Conservation (phyloP, 2,329 filamentous ascomycete species). For the Cytospora paraplurivora region DNA sequence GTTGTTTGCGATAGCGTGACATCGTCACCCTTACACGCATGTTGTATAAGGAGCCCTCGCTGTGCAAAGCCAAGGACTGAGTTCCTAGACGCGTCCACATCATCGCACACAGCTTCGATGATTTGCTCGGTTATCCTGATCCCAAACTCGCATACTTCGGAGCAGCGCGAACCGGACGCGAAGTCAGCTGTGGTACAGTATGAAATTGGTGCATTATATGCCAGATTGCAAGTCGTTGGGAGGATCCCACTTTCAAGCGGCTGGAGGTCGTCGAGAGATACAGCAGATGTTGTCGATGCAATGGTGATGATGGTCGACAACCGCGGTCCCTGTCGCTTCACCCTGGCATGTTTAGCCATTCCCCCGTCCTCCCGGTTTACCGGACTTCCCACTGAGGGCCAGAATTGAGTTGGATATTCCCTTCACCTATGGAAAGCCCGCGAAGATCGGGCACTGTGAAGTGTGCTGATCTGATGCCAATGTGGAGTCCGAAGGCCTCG, state of each 20-base stretch:
- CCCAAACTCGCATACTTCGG: constrained; percentile 44
- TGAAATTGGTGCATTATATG: constrained; percentile 46
- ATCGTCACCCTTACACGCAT: constrained; percentile 19
- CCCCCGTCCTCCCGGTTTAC: not conserved
- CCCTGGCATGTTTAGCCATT: constrained; percentile 19
- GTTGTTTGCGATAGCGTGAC: constrained; percentile 21
- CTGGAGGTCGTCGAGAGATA: constrained; percentile 46
- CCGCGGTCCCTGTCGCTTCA: constrained; percentile 18
- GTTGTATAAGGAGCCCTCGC: constrained; percentile 14
- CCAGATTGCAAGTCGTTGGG: constrained; percentile 43
- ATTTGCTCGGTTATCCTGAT: constrained; percentile 80
- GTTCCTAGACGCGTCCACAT: constrained; percentile 57
- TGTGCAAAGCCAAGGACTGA: constrained; percentile 40
- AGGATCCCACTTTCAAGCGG: constrained; percentile 42
- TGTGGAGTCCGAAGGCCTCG: not conserved
- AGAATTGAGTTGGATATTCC: constrained; percentile 14
- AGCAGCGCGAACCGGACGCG: constrained; percentile 40
- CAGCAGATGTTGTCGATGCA: constrained; percentile 35
- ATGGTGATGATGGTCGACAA: constrained; percentile 29
- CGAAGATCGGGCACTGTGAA: not conserved
- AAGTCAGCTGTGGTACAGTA: constrained; percentile 44
- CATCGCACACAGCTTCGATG: constrained; percentile 70
- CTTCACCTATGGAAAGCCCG: constrained; percentile 9
- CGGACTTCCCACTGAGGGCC: constrained; percentile 1
- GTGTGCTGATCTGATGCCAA: not conserved